Evolutionary conservation across 805 yeast species (phyloP).

Genomic region (Ogataea chonburiensis): DNA sequence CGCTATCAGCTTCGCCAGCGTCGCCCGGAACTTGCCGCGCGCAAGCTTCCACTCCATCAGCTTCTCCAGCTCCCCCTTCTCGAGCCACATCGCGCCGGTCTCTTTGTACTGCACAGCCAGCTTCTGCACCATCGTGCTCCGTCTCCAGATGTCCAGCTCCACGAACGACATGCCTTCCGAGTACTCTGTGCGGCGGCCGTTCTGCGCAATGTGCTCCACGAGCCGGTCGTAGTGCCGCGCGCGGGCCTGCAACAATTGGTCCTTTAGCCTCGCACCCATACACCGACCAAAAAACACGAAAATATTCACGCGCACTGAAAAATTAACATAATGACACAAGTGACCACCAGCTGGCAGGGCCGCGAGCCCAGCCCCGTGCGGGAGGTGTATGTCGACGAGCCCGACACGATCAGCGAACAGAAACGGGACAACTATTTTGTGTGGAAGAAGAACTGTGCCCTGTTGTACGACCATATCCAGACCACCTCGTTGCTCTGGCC

Average conservation of each 20-base stretch:
- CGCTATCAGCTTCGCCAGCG: conserved; percentile 40
- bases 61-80: conserved; percentile 39
- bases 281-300: conserved; percentile 10
- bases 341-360: conserved; percentile 2
- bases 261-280: conserved; percentile 8
- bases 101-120: conserved; percentile 28
- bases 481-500: conserved; percentile 65
- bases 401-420: conserved; percentile 11
- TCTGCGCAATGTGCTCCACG: conserved; percentile 31
- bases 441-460: conserved; percentile 64
- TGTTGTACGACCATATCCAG: conserved; percentile 51
- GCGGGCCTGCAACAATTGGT: conserved; percentile 1
- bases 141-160: conserved; percentile 42
- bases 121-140: conserved; percentile 30
- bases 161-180: conserved; percentile 27
- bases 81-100: conserved; percentile 22
- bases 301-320: conserved; percentile 10
- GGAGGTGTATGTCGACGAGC: background rate
- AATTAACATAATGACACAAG: conserved; percentile 10
- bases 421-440: conserved; percentile 39
- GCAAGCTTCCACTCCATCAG: conserved; percentile 51
- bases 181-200: conserved; percentile 15
- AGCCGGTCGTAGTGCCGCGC: conserved; percentile 29
- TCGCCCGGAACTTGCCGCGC: conserved; percentile 45
- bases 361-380: background rate